phyloP scores from a whole-genome alignment of 805 yeast species.

The Ogataea parapolymorpha region DNA sequence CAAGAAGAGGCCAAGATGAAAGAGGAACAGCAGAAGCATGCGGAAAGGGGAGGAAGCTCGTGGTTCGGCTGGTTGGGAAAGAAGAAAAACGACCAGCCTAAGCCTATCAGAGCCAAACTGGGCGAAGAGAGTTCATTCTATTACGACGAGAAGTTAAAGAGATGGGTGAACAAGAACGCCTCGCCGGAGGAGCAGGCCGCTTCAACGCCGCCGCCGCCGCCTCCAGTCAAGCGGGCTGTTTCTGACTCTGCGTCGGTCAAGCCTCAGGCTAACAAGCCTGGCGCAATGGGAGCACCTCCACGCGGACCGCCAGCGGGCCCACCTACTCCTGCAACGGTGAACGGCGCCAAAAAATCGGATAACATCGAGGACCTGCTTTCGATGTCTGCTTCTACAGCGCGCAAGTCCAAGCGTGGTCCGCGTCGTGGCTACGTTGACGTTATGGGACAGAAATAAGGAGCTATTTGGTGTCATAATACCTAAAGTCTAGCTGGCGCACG shows the following conservation, averaged over 20 bases:
- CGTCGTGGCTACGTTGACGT: conserved; percentile 63
- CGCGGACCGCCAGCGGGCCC: not conserved
- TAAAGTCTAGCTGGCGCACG: conserved; percentile 12
- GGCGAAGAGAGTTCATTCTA: conserved; percentile 74
- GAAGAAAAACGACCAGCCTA: conserved; percentile 52
- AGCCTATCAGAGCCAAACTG: conserved; percentile 77
- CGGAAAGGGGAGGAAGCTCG: conserved; percentile 23
- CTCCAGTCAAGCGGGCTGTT: conserved; percentile 42
- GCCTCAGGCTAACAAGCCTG: not conserved
- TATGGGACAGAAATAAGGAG: conserved; percentile 36
- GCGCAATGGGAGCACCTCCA: too few species aligned
- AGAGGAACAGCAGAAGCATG: conserved; percentile 17
- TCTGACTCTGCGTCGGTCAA: conserved; percentile 3
- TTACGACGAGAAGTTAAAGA: conserved; percentile 77
- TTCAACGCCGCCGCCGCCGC: conserved; percentile 58
- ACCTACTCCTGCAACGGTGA: not conserved
- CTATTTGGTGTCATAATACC: conserved; percentile 12
- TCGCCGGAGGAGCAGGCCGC: conserved; percentile 61
- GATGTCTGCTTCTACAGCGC: conserved; percentile 33
- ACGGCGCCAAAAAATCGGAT: conserved; percentile 21
- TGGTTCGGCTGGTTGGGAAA: conserved; percentile 66
- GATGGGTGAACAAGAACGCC: conserved; percentile 80
- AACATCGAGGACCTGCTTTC: conserved; percentile 29
- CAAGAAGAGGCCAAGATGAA: conserved; percentile 11
- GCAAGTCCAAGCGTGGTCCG: conserved; percentile 52